Conservation (phyloP, 345 rosid genomes). For the Excoecaria cochinchinensis region DNA sequence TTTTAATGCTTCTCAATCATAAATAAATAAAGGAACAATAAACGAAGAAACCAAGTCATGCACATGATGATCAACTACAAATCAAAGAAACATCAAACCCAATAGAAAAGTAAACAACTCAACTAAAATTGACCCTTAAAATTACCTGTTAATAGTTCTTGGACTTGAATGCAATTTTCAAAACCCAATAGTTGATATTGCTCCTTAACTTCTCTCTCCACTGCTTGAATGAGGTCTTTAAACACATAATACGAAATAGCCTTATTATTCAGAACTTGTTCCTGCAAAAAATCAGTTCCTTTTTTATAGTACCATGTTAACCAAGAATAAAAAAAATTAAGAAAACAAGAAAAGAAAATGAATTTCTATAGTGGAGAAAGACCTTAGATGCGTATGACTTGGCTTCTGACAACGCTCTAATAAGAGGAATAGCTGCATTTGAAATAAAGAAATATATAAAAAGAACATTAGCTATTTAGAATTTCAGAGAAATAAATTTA, state of each 20-base stretch:
- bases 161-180: neutral
- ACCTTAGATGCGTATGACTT: slow-evolving; percentile 9
- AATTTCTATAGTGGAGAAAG: slow-evolving; percentile 3
- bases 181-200: slow-evolving; percentile 1
- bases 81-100: neutral
- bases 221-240: slow-evolving; percentile 1
- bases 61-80: neutral
- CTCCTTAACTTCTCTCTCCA: neutral
- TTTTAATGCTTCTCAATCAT: neutral
- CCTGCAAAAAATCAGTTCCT: neutral
- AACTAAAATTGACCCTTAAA: neutral
- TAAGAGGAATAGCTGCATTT: slow-evolving; percentile 7
- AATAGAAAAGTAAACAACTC: neutral
- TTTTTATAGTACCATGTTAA: neutral
- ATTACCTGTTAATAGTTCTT: slow-evolving; percentile 1
- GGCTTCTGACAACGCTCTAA: slow-evolving; percentile 7
- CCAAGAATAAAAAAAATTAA: too few relatives aligned
- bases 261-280: slow-evolving; percentile 2
- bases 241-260: neutral
- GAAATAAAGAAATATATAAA: neutral
- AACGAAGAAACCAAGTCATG: neutral
- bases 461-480: neutral
- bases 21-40: neutral
- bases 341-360: too few relatives aligned
- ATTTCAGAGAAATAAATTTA: neutral